Evolutionary conservation across 345 rosid genomes (phyloP), one percentile per base, ranked within the genome.

Genomic region (Isatis tinctoria): DNA sequence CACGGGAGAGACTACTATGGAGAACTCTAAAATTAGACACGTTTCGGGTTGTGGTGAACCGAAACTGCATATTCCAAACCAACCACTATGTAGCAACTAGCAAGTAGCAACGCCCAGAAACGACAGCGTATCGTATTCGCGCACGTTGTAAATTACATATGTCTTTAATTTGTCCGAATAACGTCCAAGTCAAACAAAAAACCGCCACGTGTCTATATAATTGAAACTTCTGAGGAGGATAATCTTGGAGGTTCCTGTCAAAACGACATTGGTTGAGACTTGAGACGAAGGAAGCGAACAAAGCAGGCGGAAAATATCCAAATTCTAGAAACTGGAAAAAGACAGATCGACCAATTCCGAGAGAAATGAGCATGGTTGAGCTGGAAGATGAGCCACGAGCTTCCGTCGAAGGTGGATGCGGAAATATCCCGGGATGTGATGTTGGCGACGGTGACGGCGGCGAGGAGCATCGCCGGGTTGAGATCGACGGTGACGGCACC

Each of bases 301-400:
- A n/a, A 6, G 56, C 11, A 10, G 2, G 3, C 60, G 10, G 10
- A 0, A 11, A 39, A 39, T 11, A 39, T 39, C 4, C 11, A 36
- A 36, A 35, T 8, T 35, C 10, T 35, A 35, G 2, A 35, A 35
- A 35, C 37, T 8, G 37, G 37, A 35, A 22, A 3, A 35, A 8
- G 10, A 35, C 52, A 17, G 43, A 47, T 57, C 30, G 27, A 64
- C 27, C 49, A 49, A 3, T 27, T 60, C 33, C 7, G 3, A 75
- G 20, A 49, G 5, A 27, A 22, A 26, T 13, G 2, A 32, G 13
- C 17, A 74, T 67, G 73, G 40, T 52, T 27, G 49, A 37, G 13
- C 10, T 59, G 20, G 74, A 81, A 60, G 64, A 66, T 24, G 83
- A 75, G 30, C 69, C 70, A 32, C 52, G 45, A 35, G 71, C 45